Percentiles rank a stretch among this genome's conserved stretches.
Conservation (phyloP, 495 filamentous ascomycete genomes). For the Geoglossum glabrum region DNA sequence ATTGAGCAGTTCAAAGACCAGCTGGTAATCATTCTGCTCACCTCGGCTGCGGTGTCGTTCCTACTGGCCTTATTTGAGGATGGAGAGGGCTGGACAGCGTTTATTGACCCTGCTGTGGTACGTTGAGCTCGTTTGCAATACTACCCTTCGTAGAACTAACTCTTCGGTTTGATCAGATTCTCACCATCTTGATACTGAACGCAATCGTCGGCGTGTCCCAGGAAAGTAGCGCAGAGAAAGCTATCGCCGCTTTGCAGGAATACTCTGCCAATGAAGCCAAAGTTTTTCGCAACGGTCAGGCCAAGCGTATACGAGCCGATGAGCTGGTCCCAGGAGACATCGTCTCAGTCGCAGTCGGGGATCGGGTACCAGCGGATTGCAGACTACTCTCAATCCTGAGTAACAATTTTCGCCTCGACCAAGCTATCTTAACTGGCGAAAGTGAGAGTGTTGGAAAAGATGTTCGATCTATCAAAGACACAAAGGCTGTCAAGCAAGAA, state of each 20-base stretch:
- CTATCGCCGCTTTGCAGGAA: slow-evolving; percentile 94
- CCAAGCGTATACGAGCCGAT: slow-evolving; percentile 71
- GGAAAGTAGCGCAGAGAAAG: slow-evolving; percentile 96
- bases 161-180: slow-evolving; percentile 38
- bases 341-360: slow-evolving; percentile 72
- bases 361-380: slow-evolving; percentile 94
- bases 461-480: slow-evolving; percentile 43
- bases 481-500: slow-evolving; percentile 87
- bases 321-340: slow-evolving; percentile 93
- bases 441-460: slow-evolving; percentile 95
- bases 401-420: slow-evolving; percentile 91
- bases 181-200: slow-evolving; percentile 94
- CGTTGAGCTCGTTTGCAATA: slow-evolving; percentile 13
- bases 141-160: not conserved
- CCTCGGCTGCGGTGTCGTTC: slow-evolving; percentile 86
- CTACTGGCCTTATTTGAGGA: slow-evolving; percentile 86
- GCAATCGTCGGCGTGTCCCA: slow-evolving; percentile 94
- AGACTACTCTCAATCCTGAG: slow-evolving; percentile 77
- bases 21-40: slow-evolving; percentile 85
- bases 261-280: slow-evolving; percentile 98
- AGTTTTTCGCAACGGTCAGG: slow-evolving; percentile 58
- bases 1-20: slow-evolving; percentile 99
- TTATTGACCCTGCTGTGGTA: slow-evolving; percentile 91
- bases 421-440: slow-evolving; percentile 94
- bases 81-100: slow-evolving; percentile 87